phyloP scores from a whole-genome alignment of 352 stramenopile species.

The Pythium guiyangense region DNA sequence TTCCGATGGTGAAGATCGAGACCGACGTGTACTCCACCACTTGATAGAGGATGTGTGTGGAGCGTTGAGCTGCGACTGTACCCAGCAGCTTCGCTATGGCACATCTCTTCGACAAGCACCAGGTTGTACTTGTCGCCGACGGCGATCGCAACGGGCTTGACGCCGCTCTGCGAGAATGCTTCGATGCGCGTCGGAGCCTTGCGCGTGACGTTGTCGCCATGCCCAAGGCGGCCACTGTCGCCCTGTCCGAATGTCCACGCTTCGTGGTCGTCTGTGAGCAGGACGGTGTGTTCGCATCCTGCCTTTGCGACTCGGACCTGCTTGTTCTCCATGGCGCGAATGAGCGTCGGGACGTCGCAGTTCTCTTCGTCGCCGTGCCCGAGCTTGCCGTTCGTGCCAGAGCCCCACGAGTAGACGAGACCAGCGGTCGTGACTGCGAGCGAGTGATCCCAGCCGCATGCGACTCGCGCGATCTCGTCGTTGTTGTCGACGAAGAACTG shows the following conservation, averaged over 20 bases:
- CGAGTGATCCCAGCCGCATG: slow-evolving; percentile 83
- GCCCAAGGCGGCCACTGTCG: slow-evolving; percentile 72
- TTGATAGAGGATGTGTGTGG: too few relatives aligned
- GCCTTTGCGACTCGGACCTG: slow-evolving; percentile 64
- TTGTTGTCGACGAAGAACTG: slow-evolving; percentile 42
- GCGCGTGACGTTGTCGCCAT: slow-evolving; percentile 57
- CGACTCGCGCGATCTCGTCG: slow-evolving; percentile 57
- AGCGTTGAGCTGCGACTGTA: not conserved
- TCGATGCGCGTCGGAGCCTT: slow-evolving; percentile 64
- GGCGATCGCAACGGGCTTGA: slow-evolving; percentile 67
- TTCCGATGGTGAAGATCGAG: not conserved
- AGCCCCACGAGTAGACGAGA: slow-evolving; percentile 74
- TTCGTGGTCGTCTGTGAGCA: slow-evolving; percentile 52
- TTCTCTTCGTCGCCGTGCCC: slow-evolving; percentile 82
- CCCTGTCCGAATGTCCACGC: slow-evolving; percentile 81
- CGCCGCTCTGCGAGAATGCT: slow-evolving; percentile 34
- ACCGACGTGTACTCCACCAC: not conserved
- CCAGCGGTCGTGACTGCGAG: slow-evolving; percentile 57
- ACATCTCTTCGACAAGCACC: slow-evolving; percentile 46
- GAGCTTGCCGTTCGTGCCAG: slow-evolving; percentile 76
- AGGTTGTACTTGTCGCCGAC: slow-evolving; percentile 88
- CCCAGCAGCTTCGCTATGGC: not conserved
- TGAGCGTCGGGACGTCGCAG: slow-evolving; percentile 50
- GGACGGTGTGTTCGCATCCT: slow-evolving; percentile 74
- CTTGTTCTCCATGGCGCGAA: slow-evolving; percentile 44